Evolutionary conservation across 176 grass and related monocot genomes (phyloP), one percentile per base, ranked within the genome.

Genomic region (Cenchrus purpureus): DNA sequence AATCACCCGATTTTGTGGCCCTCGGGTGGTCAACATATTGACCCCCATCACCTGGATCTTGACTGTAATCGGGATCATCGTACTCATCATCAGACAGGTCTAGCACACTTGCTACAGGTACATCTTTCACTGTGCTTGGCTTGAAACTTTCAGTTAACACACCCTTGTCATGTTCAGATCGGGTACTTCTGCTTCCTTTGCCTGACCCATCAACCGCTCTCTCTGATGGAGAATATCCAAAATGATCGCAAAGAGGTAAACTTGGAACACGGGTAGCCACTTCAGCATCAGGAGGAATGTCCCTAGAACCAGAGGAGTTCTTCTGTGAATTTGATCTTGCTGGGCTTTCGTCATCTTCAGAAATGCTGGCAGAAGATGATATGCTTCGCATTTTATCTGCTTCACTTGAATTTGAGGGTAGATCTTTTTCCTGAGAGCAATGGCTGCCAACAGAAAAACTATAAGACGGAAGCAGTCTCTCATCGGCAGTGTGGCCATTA

Each of bases 111-210:
- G 90, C 91, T 78, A 98, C 86, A 53, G 85, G 85, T 46, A 99
- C 91, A 13, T 97, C 90, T 78, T 92, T 94, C n/a, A 92, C 85
- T 13, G 87, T 94, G 75, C 91, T 92, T 60, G 92, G 97, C 88
- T 87, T 98, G 59, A 95, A 98, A 57, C 81, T 91, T 78, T 92
- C 93, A 32, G 88, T 88, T 66, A 90, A 85, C 61, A 89, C 92
- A 44, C 79, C 79, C 80, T 92, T 97, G 67, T 92, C 94, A 89
- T 99, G 93, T 72, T 96, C 97, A 29, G 91, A 96, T n/a, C 93
- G 91, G 73, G 86, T 88, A 71, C 97, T 98, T 79, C 90, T 89
- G 78, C 90, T 94, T 75, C 97, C 91, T 77, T 92, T 96, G 85
- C 89, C 85, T 65, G 81, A 84, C 40, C 85, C 85, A 91, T 91